These are phyloP conservation scores for Solanum etuberosum DNA, from an alignment of 257 asterid genomes.

Conservation along the genomic window DNA sequence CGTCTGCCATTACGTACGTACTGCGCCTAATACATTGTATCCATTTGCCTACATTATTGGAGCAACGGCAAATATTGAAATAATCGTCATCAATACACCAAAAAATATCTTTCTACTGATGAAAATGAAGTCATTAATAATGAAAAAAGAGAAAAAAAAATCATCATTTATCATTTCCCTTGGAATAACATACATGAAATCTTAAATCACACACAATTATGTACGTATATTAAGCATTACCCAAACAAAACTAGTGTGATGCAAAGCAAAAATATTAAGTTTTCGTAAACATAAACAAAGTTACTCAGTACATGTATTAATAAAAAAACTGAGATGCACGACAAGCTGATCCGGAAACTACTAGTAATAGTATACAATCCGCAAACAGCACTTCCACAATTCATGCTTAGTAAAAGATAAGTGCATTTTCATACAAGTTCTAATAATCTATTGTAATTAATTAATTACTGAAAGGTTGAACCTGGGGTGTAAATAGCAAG, in stretches of 20 bases:
- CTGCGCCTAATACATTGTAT: background rate
- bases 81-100: background rate
- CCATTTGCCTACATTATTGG: background rate
- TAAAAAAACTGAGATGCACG: too few relatives aligned
- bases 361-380: background rate
- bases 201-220: background rate
- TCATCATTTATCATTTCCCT: background rate
- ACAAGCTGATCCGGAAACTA: background rate
- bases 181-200: background rate
- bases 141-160: background rate
- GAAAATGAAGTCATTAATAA: background rate
- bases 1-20: background rate
- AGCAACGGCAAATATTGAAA: background rate
- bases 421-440: background rate
- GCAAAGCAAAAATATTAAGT: background rate
- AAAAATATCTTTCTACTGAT: background rate
- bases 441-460: background rate
- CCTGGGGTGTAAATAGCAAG: conserved; percentile 59
- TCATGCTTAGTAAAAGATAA: background rate
- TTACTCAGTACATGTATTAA: background rate
- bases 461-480: conserved; percentile 25
- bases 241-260: background rate
- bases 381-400: background rate
- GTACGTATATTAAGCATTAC: background rate
- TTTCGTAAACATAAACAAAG: background rate